Evolutionary conservation across 2,329 filamentous ascomycete genomes (phyloP).

Genomic region (Harringtonia aguacate): DNA sequence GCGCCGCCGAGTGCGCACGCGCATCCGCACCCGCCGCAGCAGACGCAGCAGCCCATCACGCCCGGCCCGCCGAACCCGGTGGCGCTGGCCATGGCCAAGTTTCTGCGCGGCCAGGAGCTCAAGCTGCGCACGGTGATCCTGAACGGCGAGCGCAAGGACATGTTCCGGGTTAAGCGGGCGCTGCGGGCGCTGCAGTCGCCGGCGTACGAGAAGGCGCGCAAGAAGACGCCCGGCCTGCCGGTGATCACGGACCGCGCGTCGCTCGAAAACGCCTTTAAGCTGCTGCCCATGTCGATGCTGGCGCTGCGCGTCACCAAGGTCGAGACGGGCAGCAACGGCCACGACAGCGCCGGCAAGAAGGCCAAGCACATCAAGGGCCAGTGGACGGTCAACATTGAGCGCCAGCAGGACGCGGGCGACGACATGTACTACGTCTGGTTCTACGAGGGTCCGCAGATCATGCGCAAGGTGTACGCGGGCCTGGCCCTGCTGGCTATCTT

Average conservation of each 20-base stretch:
- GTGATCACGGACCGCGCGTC: slow-evolving; percentile 79
- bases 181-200: slow-evolving; percentile 82
- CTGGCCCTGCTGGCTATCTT: slow-evolving; percentile 79
- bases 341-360: slow-evolving; percentile 42
- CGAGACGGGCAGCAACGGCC: slow-evolving; percentile 28
- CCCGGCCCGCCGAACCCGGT: slow-evolving; percentile 80
- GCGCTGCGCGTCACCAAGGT: slow-evolving; percentile 81
- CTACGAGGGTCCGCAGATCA: slow-evolving; percentile 88
- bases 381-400: slow-evolving; percentile 92
- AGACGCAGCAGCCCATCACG: slow-evolving; percentile 51
- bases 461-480: slow-evolving; percentile 81
- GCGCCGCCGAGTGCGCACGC: slow-evolving; percentile 22
- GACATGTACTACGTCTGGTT: slow-evolving; percentile 96
- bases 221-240: slow-evolving; percentile 82
- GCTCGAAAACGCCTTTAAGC: slow-evolving; percentile 84
- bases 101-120: slow-evolving; percentile 71
- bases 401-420: slow-evolving; percentile 80
- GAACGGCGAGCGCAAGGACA: slow-evolving; percentile 93
- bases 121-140: slow-evolving; percentile 88
- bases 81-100: slow-evolving; percentile 80
- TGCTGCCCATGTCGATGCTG: slow-evolving; percentile 87
- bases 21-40: slow-evolving; percentile 19
- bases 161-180: slow-evolving; percentile 97
- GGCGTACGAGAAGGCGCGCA: slow-evolving; percentile 78
- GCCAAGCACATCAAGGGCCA: slow-evolving; percentile 88